Conservation (phyloP, 2,329 filamentous ascomycete species). For the Claviceps capensis region DNA sequence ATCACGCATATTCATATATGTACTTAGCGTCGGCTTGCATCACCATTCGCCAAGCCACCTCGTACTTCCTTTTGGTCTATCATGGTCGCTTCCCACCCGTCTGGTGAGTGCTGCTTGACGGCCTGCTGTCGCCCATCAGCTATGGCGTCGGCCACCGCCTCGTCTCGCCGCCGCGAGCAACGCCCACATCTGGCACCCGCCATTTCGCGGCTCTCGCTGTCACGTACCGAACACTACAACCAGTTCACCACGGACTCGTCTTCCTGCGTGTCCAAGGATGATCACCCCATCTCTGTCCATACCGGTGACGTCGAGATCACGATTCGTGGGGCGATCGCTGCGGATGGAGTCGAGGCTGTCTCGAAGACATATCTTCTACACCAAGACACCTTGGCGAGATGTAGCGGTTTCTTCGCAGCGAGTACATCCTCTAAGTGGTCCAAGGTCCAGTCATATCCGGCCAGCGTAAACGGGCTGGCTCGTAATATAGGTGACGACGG, state of each 20-base stretch:
- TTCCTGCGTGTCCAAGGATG: conserved; percentile 62
- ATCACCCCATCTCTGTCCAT: conserved; percentile 75
- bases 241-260: conserved; percentile 67
- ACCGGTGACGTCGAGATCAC: conserved; percentile 89
- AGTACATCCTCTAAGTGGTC: conserved; percentile 68
- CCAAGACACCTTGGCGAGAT: conserved; percentile 73
- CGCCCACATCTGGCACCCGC: conserved; percentile 28
- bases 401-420: conserved; percentile 86
- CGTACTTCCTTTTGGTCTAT: background rate
- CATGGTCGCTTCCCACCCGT: background rate
- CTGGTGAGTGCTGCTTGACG: background rate
- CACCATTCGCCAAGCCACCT: no score
- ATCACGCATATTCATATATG: no score
- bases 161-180: conserved; percentile 2
- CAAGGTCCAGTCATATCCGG: conserved; percentile 16
- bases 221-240: conserved; percentile 56
- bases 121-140: conserved; percentile 35
- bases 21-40: no score
- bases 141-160: conserved; percentile 31
- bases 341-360: conserved; percentile 31
- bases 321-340: conserved; percentile 45
- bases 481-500: conserved; percentile 13
- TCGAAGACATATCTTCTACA: conserved; percentile 82
- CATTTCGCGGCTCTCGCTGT: conserved; percentile 46
- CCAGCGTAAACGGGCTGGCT: conserved; percentile 32